Evolutionary conservation across 75 land plant genomes (phyloP).

Genomic region (Pseudotsuga menziesii): DNA sequence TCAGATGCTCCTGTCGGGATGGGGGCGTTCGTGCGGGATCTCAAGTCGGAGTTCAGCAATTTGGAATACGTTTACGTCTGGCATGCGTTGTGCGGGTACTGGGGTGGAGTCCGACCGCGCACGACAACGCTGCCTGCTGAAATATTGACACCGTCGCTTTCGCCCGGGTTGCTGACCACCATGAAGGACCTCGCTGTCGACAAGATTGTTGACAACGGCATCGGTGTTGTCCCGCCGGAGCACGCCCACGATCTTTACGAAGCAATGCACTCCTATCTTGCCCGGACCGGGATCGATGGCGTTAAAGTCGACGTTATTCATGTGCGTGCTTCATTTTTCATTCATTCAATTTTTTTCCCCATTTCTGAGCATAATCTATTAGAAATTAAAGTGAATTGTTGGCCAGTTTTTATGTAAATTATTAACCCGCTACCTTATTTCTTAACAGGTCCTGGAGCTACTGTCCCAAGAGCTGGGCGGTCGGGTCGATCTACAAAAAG

Average conservation of each 20-base stretch:
- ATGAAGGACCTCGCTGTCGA: slow-evolving; percentile 85
- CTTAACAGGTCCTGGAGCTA: slow-evolving; percentile 28
- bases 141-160: slow-evolving; percentile 40
- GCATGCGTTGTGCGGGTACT: slow-evolving; percentile 78
- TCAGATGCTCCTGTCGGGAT: slow-evolving; percentile 19
- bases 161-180: slow-evolving; percentile 51
- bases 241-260: slow-evolving; percentile 44
- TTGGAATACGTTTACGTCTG: slow-evolving; percentile 73
- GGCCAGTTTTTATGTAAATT: too few species aligned
- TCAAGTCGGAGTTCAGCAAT: slow-evolving; percentile 40
- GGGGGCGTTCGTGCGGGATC: slow-evolving; percentile 53
- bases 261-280: slow-evolving; percentile 53
- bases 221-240: slow-evolving; percentile 70
- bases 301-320: slow-evolving; percentile 84
- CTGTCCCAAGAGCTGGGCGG: slow-evolving; percentile 32
- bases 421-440: neutral
- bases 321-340: slow-evolving; percentile 31
- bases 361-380: neutral
- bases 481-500: slow-evolving; percentile 31
- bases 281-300: slow-evolving; percentile 55
- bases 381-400: too few species aligned
- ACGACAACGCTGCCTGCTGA: slow-evolving; percentile 26
- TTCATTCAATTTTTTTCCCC: neutral
- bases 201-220: slow-evolving; percentile 54
- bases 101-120: slow-evolving; percentile 73